phyloP scores from a whole-genome alignment of 1,139 yeast genomes.

The Diutina catenulata region DNA sequence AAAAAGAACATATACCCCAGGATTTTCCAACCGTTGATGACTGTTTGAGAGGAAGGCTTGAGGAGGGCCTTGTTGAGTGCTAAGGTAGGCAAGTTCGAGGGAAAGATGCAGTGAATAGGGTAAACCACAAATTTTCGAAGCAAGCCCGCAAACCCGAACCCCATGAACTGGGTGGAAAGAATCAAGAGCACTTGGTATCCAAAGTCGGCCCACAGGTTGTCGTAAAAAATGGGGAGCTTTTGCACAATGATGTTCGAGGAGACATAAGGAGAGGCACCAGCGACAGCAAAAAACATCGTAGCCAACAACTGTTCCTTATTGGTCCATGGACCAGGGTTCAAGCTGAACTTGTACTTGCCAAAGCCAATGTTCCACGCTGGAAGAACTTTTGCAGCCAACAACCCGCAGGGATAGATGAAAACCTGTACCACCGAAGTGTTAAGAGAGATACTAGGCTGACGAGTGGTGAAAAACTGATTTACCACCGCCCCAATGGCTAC shows the following conservation, averaged over 20 bases:
- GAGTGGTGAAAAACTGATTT: slow-evolving; percentile 9
- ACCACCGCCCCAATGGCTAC: slow-evolving; percentile 9
- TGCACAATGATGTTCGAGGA: slow-evolving; percentile 27
- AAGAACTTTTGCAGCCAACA: slow-evolving; percentile 19
- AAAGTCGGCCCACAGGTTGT: slow-evolving; percentile 28
- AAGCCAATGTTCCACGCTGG: slow-evolving; percentile 37
- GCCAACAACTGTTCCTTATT: slow-evolving; percentile 60
- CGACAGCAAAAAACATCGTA: slow-evolving; percentile 31
- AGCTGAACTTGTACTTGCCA: slow-evolving; percentile 26
- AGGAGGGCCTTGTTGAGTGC: slow-evolving; percentile 47
- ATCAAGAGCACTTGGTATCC: slow-evolving; percentile 37
- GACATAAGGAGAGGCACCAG: slow-evolving; percentile 31
- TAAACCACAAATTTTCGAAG: slow-evolving; percentile 44
- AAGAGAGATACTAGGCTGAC: slow-evolving; percentile 9
- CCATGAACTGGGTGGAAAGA: slow-evolving; percentile 16
- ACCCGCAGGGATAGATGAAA: slow-evolving; percentile 47
- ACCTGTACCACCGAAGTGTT: slow-evolving; percentile 32
- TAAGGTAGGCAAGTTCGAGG: slow-evolving; percentile 39
- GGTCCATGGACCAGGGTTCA: slow-evolving; percentile 53
- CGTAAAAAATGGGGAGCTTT: slow-evolving; percentile 18
- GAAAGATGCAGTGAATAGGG: slow-evolving; percentile 48
- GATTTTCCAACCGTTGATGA: slow-evolving; percentile 40
- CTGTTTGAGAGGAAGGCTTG: slow-evolving; percentile 25
- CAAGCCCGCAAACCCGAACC: slow-evolving; percentile 4
- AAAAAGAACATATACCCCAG: slow-evolving; percentile 36